phyloP scores from a whole-genome alignment of 2,329 filamentous ascomycete genomes.

The Aspergillus sp. region DNA sequence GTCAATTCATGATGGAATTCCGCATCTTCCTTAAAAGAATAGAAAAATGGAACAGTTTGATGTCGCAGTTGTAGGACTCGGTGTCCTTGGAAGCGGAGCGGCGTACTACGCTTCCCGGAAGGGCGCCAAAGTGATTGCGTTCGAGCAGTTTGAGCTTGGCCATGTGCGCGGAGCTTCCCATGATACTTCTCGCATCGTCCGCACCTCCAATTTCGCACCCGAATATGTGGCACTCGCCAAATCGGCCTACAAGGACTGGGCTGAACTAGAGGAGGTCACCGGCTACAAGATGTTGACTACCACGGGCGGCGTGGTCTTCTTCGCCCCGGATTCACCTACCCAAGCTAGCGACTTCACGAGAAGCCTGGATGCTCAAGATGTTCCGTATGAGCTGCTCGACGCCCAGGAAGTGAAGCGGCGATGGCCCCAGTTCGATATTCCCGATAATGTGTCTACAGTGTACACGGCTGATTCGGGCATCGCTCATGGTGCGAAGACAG shows the following conservation, averaged over 20 bases:
- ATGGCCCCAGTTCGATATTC: conserved; percentile 19
- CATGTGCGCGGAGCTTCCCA: conserved; percentile 22
- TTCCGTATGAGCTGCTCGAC: conserved; percentile 18
- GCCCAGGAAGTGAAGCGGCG: conserved; percentile 14
- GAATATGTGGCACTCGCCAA: conserved; percentile 36
- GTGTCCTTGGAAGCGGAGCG: conserved; percentile 20
- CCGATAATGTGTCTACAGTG: conserved; percentile 13
- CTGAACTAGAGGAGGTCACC: conserved; percentile 15
- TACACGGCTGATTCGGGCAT: conserved; percentile 21
- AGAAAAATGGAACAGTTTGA: conserved; percentile 16
- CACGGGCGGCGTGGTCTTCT: conserved; percentile 19
- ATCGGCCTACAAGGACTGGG: conserved; percentile 29
- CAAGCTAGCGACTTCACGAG: conserved; percentile 10
- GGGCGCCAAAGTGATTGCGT: conserved; percentile 19
- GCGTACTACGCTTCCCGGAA: conserved; percentile 19
- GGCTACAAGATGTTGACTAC: conserved; percentile 16
- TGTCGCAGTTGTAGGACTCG: conserved; percentile 21
- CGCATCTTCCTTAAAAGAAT: background rate
- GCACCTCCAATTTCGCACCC: conserved; percentile 19
- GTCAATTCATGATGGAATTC: too few species aligned
- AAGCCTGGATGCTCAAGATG: conserved; percentile 10
- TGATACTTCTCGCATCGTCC: conserved; percentile 22
- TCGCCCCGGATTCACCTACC: conserved; percentile 9
- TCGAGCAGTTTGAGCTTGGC: conserved; percentile 23
- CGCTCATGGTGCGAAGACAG: conserved; percentile 17